Evolutionary conservation across 371 early-diverging fungal species (phyloP), one percentile per base, ranked within the genome.

Genomic region (Blakeslea trispora): DNA sequence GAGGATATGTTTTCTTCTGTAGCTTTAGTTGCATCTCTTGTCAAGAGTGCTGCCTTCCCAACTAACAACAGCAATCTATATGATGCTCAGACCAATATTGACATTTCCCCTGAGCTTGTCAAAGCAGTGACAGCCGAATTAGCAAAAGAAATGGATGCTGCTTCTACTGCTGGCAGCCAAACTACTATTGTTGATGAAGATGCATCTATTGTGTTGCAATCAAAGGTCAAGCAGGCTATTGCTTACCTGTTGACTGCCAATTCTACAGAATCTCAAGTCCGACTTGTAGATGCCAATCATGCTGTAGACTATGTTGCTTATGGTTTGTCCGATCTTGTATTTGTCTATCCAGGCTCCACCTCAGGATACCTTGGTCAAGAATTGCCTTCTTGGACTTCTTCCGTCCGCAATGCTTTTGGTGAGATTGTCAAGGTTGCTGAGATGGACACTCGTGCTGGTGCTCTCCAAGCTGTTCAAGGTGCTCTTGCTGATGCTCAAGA

Each of bases 371-470:
- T 88, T 48, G 92, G 90, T 45, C 72, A 87, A 45, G 75, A 79
- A 10, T 69, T 88, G 7, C 69, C 77, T 34, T 67, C 69, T 13
- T 91, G 89, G 90, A 60, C 88, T 44, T 66, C 78, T 41, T 60
- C 73, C 45, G 66, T 83, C 22, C 75, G 77, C 55, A 92, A 93
- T 74, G 84, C 80, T 22, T 72, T 66, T 23, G 85, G 85, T 11
- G 68, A 82, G 9, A 63, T 81, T 15, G 88, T 87, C 55, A 87
- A 86, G 64, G 81, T 83, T 22, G 65, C 83, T 18, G 72, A 75
- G 55, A 86, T 92, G 89, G 81, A 85, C 39, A 93, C 95, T 45
- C 86, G 93, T 46, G 64, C 72, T 17, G 93, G 94, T 61, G 93
- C 95, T 40, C 87, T 88, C 15, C 79, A 85, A 23, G 90, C 88